These are phyloP conservation scores for Cucurbita pepo DNA, from an alignment of 306 rosid genomes.

Conservation along the genomic window DNA sequence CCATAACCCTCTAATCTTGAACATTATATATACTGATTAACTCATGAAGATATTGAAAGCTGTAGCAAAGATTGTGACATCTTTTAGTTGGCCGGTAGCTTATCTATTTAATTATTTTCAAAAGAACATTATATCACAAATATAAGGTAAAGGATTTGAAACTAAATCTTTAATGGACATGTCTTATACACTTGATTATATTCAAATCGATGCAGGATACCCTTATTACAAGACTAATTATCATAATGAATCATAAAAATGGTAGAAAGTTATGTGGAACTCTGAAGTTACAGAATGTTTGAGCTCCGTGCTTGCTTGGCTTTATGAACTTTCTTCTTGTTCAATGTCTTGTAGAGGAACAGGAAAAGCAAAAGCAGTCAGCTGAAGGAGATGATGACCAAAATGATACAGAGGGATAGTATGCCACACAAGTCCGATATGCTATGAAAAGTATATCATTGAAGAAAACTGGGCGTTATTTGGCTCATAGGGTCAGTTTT, in stretches of 20 bases:
- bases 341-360: constrained; percentile 42
- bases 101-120: background rate
- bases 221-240: background rate
- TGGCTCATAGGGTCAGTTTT: background rate
- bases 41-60: background rate
- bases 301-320: background rate
- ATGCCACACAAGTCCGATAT: background rate
- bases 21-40: background rate
- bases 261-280: background rate
- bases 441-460: background rate
- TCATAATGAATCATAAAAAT: background rate
- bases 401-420: constrained; percentile 22
- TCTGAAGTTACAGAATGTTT: background rate
- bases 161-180: background rate
- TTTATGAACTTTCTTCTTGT: background rate
- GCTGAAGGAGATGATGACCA: constrained; percentile 53
- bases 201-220: background rate
- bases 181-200: background rate
- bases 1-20: background rate
- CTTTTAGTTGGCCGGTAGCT: background rate
- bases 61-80: background rate
- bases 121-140: background rate
- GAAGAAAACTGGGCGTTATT: background rate
- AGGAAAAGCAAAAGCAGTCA: constrained; percentile 52
- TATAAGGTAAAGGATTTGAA: background rate